These are phyloP conservation scores for Tolypocladium nubicola DNA, from an alignment of 2,329 filamentous ascomycete genomes.

Conservation along the genomic window DNA sequence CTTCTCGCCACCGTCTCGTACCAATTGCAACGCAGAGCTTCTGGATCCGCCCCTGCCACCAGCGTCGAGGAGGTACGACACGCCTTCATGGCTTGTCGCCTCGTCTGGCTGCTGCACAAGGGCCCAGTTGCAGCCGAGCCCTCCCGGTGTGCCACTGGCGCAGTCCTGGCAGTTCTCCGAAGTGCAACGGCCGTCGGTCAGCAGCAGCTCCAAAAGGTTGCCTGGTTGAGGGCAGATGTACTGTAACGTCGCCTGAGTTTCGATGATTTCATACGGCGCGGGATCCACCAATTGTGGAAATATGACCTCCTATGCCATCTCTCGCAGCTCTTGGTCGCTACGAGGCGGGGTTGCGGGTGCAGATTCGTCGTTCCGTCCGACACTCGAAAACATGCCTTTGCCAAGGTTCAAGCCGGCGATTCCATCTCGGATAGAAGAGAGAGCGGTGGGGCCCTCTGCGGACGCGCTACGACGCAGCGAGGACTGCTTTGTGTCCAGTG, in stretches of 20 bases:
- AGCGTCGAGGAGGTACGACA: not conserved
- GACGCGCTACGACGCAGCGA: constrained; percentile 33
- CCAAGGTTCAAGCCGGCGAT: constrained; percentile 37
- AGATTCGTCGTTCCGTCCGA: constrained; percentile 16
- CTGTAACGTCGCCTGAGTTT: constrained; percentile 17
- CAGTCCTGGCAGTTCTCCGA: not conserved
- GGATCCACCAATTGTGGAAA: constrained; percentile 16
- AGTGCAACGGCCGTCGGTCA: not conserved
- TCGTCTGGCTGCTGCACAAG: constrained; percentile 2
- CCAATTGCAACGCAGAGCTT: no score
- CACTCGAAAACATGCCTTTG: constrained; percentile 29
- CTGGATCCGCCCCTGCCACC: no score
- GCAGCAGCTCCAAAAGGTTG: not conserved
- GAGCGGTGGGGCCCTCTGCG: constrained; percentile 31
- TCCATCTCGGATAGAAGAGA: constrained; percentile 36
- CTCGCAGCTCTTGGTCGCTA: constrained; percentile 31
- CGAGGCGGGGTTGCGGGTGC: constrained; percentile 11
- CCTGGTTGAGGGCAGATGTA: not conserved
- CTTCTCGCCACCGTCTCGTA: not conserved
- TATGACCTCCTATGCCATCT: constrained; percentile 36
- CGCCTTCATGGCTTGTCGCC: not conserved
- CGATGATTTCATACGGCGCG: constrained; percentile 20
- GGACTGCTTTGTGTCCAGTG: constrained; percentile 24
- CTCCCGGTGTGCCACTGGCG: not conserved
- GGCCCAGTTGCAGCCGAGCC: constrained; percentile 6